phyloP scores from a whole-genome alignment of 2,329 filamentous ascomycete genomes.

The Phoma sp. region DNA sequence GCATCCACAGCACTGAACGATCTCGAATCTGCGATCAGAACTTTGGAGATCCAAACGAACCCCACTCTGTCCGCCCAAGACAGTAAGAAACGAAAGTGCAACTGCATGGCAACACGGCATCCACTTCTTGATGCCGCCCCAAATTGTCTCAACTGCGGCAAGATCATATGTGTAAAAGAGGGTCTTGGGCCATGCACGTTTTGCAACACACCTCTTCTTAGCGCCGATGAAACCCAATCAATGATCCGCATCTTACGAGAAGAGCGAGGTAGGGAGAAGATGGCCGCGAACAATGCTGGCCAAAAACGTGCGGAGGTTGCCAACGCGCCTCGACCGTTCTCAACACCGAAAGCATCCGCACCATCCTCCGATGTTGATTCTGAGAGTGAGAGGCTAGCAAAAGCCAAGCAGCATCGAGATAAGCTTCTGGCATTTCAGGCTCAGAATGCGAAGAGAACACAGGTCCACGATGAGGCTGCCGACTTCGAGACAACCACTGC shows the following conservation, averaged over 20 bases:
- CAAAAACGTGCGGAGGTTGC: constrained; percentile 73
- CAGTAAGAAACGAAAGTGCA: constrained; percentile 72
- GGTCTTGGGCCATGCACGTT: constrained; percentile 94
- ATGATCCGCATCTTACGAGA: constrained; percentile 86
- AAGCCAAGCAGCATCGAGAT: constrained; percentile 80
- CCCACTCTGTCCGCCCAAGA: constrained; percentile 69
- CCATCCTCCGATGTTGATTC: constrained; percentile 50
- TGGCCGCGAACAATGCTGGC: constrained; percentile 77
- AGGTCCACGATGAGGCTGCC: constrained; percentile 84
- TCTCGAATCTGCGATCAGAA: constrained; percentile 79
- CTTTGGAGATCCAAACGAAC: constrained; percentile 91
- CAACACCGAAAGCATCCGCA: constrained; percentile 48
- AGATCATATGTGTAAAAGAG: constrained; percentile 94
- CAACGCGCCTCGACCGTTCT: constrained; percentile 67
- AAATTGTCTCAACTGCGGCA: constrained; percentile 91
- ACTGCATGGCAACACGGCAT: constrained; percentile 87
- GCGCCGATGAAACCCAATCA: constrained; percentile 74
- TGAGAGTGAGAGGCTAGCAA: constrained; percentile 68
- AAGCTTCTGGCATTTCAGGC: constrained; percentile 82
- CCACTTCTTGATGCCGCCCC: constrained; percentile 89
- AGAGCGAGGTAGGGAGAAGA: constrained; percentile 86
- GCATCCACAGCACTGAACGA: constrained; percentile 75
- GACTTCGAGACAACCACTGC: constrained; percentile 70
- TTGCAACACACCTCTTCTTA: constrained; percentile 78
- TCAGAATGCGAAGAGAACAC: constrained; percentile 83